These are phyloP conservation scores for Paxillus rubicundulus DNA, from an alignment of 768 basidiomycete species.

Conservation along the genomic window DNA sequence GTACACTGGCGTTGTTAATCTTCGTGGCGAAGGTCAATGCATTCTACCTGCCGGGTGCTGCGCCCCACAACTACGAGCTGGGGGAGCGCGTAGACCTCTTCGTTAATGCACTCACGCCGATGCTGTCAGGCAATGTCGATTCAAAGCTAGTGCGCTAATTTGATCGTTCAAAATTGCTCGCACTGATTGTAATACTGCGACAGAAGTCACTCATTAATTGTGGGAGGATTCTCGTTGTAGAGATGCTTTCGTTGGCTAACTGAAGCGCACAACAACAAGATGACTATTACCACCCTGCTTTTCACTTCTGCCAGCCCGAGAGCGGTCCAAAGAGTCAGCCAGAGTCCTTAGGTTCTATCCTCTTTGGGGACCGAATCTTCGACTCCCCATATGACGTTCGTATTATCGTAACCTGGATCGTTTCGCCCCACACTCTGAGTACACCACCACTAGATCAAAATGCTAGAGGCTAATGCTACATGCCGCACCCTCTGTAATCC, in stretches of 20 bases:
- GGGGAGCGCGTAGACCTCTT: slow-evolving; percentile 77
- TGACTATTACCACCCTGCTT: slow-evolving; percentile 87
- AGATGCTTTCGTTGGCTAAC: not conserved
- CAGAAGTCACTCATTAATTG: slow-evolving; percentile 93
- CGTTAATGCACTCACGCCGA: slow-evolving; percentile 89
- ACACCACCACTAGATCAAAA: slow-evolving; percentile 57
- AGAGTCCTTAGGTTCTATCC: slow-evolving; percentile 86
- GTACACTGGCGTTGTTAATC: slow-evolving; percentile 15
- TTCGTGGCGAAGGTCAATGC: slow-evolving; percentile 37
- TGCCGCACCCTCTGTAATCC: slow-evolving; percentile 74
- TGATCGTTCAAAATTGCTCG: not conserved
- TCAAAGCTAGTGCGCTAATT: slow-evolving; percentile 64
- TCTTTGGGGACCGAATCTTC: slow-evolving; percentile 97
- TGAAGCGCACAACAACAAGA: slow-evolving; percentile 43
- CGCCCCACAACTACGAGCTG: slow-evolving; percentile 74
- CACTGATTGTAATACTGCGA: slow-evolving; percentile 5
- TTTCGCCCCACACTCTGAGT: slow-evolving; percentile 7
- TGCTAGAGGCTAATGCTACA: slow-evolving; percentile 72
- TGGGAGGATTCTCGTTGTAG: slow-evolving; percentile 27
- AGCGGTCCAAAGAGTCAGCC: slow-evolving; percentile 72
- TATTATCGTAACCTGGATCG: slow-evolving; percentile 5
- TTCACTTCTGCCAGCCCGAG: slow-evolving; percentile 83
- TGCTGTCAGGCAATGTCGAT: slow-evolving; percentile 63
- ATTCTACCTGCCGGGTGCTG: slow-evolving; percentile 92
- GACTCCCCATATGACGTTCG: slow-evolving; percentile 84